phyloP scores from a whole-genome alignment of 2,329 filamentous ascomycete genomes.

The Teratosphaeria pseudoeucalypti region DNA sequence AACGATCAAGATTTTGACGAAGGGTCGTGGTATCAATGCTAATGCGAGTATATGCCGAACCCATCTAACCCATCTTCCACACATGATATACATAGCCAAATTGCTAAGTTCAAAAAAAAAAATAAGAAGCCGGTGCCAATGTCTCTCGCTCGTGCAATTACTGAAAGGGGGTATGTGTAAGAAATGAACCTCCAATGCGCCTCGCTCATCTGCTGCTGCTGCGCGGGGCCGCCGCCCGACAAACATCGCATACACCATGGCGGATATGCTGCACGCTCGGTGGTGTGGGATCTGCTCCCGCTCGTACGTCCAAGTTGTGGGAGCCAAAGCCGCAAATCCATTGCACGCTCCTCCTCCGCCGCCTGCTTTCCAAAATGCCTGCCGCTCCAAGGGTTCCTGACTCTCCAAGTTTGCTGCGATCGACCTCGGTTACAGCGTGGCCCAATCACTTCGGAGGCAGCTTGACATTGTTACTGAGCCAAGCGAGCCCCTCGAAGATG shows the following conservation, averaged over 20 bases:
- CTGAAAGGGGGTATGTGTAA: neutral
- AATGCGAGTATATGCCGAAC: neutral
- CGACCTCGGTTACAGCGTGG: neutral
- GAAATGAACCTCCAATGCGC: neutral
- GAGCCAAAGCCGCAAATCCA: neutral
- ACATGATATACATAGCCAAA: neutral
- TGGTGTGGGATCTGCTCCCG: neutral
- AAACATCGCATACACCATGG: neutral
- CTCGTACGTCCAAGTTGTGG: neutral
- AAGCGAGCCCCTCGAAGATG: slow-evolving; percentile 44
- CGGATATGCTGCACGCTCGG: neutral
- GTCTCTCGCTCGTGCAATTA: neutral
- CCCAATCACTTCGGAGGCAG: slow-evolving; percentile 14
- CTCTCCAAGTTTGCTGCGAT: neutral
- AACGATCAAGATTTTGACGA: neutral
- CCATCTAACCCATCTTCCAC: neutral
- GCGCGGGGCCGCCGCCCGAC: neutral
- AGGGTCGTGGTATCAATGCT: neutral
- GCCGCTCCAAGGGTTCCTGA: neutral
- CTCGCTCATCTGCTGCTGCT: neutral
- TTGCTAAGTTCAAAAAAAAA: neutral
- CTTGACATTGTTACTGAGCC: slow-evolving; percentile 43
- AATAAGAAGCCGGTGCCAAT: neutral
- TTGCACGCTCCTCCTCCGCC: neutral
- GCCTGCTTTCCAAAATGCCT: neutral